Evolutionary conservation across 768 basidiomycete species (phyloP), one percentile per base, ranked within the genome.

Genomic region (Naganishia friedmannii): DNA sequence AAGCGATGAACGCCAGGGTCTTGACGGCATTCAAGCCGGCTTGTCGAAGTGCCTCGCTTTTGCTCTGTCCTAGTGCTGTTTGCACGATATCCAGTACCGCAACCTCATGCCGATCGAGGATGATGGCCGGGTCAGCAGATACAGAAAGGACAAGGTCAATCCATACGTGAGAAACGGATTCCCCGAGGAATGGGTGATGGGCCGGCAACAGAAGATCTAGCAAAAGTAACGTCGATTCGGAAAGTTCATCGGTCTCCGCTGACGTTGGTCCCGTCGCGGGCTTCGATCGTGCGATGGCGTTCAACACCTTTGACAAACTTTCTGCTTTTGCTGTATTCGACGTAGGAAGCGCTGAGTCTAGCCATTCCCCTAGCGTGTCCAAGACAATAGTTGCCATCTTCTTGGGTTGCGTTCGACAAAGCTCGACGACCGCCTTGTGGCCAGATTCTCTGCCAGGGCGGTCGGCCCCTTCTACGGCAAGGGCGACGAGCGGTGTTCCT

Each of bases 1-100:
- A 90, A 0, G 89, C 87, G 19, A 99, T 86, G 75, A 97, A 93
- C 0, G 87, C 84, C 46, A 95, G 78, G 0, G 92, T 93, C 9
- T 87, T 86, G 37, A 90, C 82, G 3, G 93, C 88, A 29, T 85
- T 84, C 75, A 89, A 90, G 53, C 88, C 87, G 5, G 93, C 93
- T 60, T 80, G 70, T 2, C 65, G 46, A 26, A 26, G 37, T 34
- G 60, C 39, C 28, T 63, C 23, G 10, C 23, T 42, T 26, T 42
- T 42, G 60, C 19, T 29, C 15, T 37, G 37, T 1, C 42, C 42
- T 26, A 63, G 23, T 28, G 39, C 60, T 26, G 13, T 17, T 45
- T 29, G 60, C 7, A 63, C 60, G 60, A 63, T 63, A 17, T 63
- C 23, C 42, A 63, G 19, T 13, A 46, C 60, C 5, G 9, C 60